Evolutionary conservation across 2,329 filamentous ascomycete species (phyloP).

Genomic region (Clonostachys rosea): DNA sequence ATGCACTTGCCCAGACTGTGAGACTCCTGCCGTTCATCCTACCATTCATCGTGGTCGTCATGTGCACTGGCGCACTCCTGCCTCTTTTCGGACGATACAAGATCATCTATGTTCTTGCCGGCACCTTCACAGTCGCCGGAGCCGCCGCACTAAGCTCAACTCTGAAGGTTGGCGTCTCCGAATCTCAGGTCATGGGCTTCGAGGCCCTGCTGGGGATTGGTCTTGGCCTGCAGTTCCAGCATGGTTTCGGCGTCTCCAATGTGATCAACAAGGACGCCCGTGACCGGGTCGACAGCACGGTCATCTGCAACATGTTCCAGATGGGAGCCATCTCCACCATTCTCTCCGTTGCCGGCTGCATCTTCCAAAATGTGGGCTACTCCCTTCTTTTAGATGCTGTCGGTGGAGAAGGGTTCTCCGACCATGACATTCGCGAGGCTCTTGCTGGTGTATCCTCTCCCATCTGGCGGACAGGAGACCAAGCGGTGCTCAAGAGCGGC

Average conservation of each 20-base stretch:
- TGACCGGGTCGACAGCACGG: conserved; percentile 17
- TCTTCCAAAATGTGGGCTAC: conserved; percentile 24
- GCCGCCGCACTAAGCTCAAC: conserved; percentile 14
- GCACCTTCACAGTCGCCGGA: conserved; percentile 14
- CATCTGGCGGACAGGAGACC: conserved; percentile 10
- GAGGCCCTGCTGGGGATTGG: conserved; percentile 21
- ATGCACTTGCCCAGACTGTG: conserved; percentile 30
- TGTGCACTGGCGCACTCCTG: conserved; percentile 29
- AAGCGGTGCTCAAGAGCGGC: conserved; percentile 7
- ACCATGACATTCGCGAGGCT: conserved; percentile 16
- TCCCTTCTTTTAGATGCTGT: conserved; percentile 10
- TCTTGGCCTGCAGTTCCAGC: conserved; percentile 20
- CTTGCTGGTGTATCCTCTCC: conserved; percentile 17
- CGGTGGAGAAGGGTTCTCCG: conserved; percentile 4
- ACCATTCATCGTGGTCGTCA: conserved; percentile 24
- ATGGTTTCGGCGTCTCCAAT: conserved; percentile 19
- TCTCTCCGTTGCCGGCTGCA: conserved; percentile 16
- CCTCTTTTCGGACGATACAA: conserved; percentile 29
- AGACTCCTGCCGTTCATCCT: conserved; percentile 36
- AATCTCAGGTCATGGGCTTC: conserved; percentile 20
- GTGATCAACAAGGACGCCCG: conserved; percentile 16
- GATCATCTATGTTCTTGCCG: conserved; percentile 19
- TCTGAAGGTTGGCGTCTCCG: conserved; percentile 12
- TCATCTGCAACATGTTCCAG: conserved; percentile 25
- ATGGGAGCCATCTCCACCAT: conserved; percentile 18